Evolutionary conservation across 345 rosid genomes (phyloP), one percentile per base, ranked within the genome.

Genomic region (Bruguiera gymnorhiza): DNA sequence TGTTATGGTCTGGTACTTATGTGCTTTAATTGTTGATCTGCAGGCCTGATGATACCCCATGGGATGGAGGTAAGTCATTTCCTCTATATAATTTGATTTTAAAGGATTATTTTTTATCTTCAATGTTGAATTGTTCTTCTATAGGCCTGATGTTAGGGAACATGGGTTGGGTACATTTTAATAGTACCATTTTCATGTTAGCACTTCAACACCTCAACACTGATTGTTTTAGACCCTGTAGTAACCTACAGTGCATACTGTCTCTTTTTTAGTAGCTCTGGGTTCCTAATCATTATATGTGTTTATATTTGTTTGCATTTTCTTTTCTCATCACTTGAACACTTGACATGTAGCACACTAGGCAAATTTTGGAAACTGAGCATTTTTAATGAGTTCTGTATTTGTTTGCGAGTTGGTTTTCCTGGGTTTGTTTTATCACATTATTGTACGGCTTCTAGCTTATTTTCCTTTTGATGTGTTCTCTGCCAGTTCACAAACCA

Each of bases 11-110:
- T 13, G 23, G 27, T 13, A 23, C 24, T 55, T 55, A 55, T 23
- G 15, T 55, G 16, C 30, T 55, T 55, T 55, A 23, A 8, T 55
- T 26, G 60, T 71, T 75, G 43, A 57, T 26, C 84, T 79, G 80
- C 86, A 88, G 93, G 53, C 97, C 90, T 70, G 92, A 88, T 69
- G 94, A 87, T 73, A 82, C 90, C 50, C 89, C 93, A 2, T 90
- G 97, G 94, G 97, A 90, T 73, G 94, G 94, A 85, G 97, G 93
- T 90, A 67, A 76, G 82, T 70, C 73, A 13, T 51, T 27, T 69
- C 27, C 24, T 64, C 15, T 55, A 6, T 31, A 34, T 57, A 57
- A 58, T 63, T 4, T 51, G 29, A 26, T 46, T n/a, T n/a, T 66
- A 70, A 37, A 34, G 11, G 29, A 62, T 66, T 39, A 4, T 39